Base-by-base conservation (phyloP, 805 yeast species). In the Lipomyces anomalus region DNA sequence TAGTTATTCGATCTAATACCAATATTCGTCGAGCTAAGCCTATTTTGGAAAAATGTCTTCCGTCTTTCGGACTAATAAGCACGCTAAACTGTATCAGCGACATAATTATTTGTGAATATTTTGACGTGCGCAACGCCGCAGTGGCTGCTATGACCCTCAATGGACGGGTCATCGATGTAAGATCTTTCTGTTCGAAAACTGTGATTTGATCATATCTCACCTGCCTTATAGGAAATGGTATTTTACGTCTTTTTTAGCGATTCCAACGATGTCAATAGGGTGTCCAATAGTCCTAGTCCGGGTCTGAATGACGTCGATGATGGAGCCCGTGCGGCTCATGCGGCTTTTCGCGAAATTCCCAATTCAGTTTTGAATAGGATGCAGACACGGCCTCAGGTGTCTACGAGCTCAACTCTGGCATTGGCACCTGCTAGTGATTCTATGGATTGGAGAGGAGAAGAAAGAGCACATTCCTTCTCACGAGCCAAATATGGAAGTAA, bases 71-170 rank as follows among this genome's bases (percentile, higher is more conserved):
- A 3, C 38, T 53, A n/a, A 42, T 57, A 11, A 52, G 50, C 33
- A 42, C 51, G 17, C 44, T 57, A 18, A 40, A 28, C 17, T 35
- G 30, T 29, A 50, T 48, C 23, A 46, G 40, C 40, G 49, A 46
- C 21, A 23, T 43, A 7, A 63, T 60, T 38, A 41, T 55, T 33
- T 65, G 70, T 38, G 61, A 60, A 17, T 68, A 57, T 48, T 66
- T 50, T 43, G 70, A 68, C 44, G 50, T 67, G 20, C 57, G 71
- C 34, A 57, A 66, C 17, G 61, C 71, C 1, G 62, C 67, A 37
- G 54, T 58, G 18, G 62, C 67, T 3, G 57, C 47, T 30, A 35
- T 50, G 28, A 42, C 53, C 48, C 24, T 50, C 40, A 22, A 52
- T 57, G 38, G 62, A 41, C 28, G 54, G 51, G 20, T 60, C 59